A percentile compares a stretch with the other conserved stretches of the same genome.
phyloP scores from a whole-genome alignment of 2,329 filamentous ascomycete genomes.

The Beauveria varroae region DNA sequence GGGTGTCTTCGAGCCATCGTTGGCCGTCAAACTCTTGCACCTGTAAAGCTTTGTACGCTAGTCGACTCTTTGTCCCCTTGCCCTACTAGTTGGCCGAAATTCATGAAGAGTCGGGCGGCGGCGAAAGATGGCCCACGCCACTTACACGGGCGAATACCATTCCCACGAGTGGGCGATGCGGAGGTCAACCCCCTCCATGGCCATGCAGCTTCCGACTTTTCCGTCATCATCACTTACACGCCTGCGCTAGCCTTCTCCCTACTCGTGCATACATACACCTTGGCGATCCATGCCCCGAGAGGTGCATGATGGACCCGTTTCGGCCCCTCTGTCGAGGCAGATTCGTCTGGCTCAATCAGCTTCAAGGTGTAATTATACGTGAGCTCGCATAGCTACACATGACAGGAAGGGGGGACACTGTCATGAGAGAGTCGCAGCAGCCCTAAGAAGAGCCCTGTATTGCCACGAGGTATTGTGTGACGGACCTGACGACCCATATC shows the following conservation, averaged over 20 bases:
- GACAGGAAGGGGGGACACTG: background rate
- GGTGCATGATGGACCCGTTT: background rate
- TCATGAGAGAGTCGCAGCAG: background rate
- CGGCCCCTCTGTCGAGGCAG: slow-evolving; percentile 9
- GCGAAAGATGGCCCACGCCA: background rate
- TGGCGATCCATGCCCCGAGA: background rate
- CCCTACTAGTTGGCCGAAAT: background rate
- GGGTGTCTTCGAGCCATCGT: background rate
- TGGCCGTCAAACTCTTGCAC: background rate
- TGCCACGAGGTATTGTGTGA: background rate
- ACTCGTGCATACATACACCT: background rate
- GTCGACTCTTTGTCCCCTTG: background rate
- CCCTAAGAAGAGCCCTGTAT: background rate
- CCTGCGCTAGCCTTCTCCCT: background rate
- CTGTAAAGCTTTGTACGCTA: background rate
- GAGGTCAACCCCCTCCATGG: background rate
- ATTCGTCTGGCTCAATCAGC: background rate
- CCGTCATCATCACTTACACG: background rate
- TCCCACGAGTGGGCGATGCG: too few species aligned
- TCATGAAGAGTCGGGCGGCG: background rate
- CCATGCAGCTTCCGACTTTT: background rate
- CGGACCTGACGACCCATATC: background rate
- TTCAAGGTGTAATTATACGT: background rate
- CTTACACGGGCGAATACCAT: background rate
- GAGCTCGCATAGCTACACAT: too few species aligned